These are phyloP conservation scores for Paramecium biaurelia DNA, from an alignment of 73 alveolate species.

Conservation along the genomic window DNA sequence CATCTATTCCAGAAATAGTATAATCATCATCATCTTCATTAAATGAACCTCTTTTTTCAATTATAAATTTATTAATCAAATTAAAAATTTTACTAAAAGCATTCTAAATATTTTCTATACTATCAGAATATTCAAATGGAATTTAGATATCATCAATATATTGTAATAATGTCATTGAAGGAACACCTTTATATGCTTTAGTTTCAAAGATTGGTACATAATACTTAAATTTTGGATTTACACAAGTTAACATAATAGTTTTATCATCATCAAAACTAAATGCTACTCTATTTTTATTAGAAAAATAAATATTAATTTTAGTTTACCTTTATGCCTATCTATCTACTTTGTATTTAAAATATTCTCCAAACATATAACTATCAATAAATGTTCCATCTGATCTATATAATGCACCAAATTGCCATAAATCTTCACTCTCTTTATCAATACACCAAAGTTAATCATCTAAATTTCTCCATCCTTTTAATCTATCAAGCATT, in stretches of 20 bases:
- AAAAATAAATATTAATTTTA: constrained; percentile 23
- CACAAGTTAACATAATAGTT: constrained; percentile 13
- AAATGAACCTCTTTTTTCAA: constrained; percentile 45
- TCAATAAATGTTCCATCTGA: constrained; percentile 53
- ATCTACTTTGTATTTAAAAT: constrained; percentile 37
- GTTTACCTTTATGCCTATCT: background rate
- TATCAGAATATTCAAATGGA: constrained; percentile 45
- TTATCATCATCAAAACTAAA: constrained; percentile 28
- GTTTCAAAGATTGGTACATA: constrained; percentile 29
- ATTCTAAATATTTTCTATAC: background rate
- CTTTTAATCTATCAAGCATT: constrained; percentile 41
- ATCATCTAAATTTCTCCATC: constrained; percentile 51
- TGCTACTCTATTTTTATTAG: constrained; percentile 47
- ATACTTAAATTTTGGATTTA: constrained; percentile 24
- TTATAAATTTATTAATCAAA: background rate
- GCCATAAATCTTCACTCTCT: constrained; percentile 54
- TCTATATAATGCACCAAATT: constrained; percentile 45
- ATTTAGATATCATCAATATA: background rate
- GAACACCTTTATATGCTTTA: constrained; percentile 47
- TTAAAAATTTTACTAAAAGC: background rate
- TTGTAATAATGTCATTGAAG: constrained; percentile 7
- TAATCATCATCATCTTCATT: constrained; percentile 51
- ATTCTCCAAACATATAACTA: constrained; percentile 42
- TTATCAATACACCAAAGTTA: constrained; percentile 39
- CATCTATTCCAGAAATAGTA: constrained; percentile 1